Conservation (phyloP, 2,329 filamentous ascomycete genomes). For the Aspergillus pseudoterreus region DNA sequence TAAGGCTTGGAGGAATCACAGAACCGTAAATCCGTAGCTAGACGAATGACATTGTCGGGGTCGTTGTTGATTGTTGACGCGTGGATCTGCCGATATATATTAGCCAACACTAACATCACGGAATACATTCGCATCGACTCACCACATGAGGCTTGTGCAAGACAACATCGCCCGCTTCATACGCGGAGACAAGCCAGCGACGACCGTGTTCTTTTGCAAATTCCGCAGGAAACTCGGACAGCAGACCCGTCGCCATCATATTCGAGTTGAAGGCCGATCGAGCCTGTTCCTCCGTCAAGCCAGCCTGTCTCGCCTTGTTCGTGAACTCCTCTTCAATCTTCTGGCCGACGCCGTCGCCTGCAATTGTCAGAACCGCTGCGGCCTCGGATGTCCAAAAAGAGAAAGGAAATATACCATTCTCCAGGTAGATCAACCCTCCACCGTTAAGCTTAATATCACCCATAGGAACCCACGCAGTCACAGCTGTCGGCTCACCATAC, state of each 20-base stretch:
- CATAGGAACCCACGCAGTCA: slow-evolving; percentile 58
- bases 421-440: slow-evolving; percentile 58
- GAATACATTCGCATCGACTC: slow-evolving; percentile 5
- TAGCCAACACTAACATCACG: background rate
- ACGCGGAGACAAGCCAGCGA: slow-evolving; percentile 52
- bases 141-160: slow-evolving; percentile 39
- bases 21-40: slow-evolving; percentile 56
- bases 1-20: slow-evolving; percentile 51
- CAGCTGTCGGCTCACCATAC: slow-evolving; percentile 51
- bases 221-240: slow-evolving; percentile 49
- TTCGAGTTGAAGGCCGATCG: slow-evolving; percentile 55
- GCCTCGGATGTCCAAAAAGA: background rate
- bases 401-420: slow-evolving; percentile 31
- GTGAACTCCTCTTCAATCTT: slow-evolving; percentile 45
- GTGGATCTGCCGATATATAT: slow-evolving; percentile 45
- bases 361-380: background rate
- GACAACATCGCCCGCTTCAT: slow-evolving; percentile 53
- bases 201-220: slow-evolving; percentile 42
- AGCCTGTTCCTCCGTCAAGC: slow-evolving; percentile 51
- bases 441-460: slow-evolving; percentile 53
- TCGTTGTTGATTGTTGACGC: slow-evolving; percentile 56
- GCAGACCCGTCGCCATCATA: slow-evolving; percentile 55
- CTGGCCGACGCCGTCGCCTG: slow-evolving; percentile 44
- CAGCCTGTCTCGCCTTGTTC: slow-evolving; percentile 45
- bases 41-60: slow-evolving; percentile 48